Conservation (phyloP, 2,329 filamentous ascomycete genomes). For the Fusarium austroafricanum region DNA sequence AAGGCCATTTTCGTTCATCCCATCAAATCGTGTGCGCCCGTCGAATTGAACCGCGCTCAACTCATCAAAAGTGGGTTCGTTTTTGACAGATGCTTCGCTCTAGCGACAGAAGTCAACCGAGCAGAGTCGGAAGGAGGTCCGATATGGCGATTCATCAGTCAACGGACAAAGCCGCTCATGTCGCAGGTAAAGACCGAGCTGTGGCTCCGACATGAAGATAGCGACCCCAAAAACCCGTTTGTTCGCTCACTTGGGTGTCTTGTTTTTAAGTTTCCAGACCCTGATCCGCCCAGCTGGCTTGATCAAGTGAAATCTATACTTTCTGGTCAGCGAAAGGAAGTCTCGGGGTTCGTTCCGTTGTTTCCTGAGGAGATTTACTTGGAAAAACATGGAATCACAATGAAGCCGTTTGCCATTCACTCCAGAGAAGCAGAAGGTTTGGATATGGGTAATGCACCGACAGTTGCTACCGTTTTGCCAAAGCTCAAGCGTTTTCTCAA, state of each 20-base stretch:
- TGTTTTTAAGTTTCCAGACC: conserved; percentile 19
- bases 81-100: conserved; percentile 45
- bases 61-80: conserved; percentile 44
- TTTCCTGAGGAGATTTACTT: neutral
- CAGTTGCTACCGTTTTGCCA: conserved; percentile 9
- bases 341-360: conserved; percentile 10
- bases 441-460: conserved; percentile 7
- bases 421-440: conserved; percentile 23
- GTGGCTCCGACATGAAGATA: conserved; percentile 7
- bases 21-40: conserved; percentile 45
- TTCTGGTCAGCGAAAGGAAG: neutral
- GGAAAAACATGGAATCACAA: neutral
- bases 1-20: conserved; percentile 48
- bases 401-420: conserved; percentile 27
- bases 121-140: conserved; percentile 25
- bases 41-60: conserved; percentile 41
- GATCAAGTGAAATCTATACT: neutral
- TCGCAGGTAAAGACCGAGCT: conserved; percentile 30
- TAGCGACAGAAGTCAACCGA: conserved; percentile 45
- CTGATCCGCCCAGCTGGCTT: neutral
- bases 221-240: neutral
- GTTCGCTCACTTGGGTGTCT: conserved; percentile 3
- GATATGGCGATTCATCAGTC: conserved; percentile 46
- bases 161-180: conserved; percentile 41
- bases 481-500: conserved; percentile 29